phyloP scores from a whole-genome alignment of 208 protist species.

The Trichomonas gallinae region DNA sequence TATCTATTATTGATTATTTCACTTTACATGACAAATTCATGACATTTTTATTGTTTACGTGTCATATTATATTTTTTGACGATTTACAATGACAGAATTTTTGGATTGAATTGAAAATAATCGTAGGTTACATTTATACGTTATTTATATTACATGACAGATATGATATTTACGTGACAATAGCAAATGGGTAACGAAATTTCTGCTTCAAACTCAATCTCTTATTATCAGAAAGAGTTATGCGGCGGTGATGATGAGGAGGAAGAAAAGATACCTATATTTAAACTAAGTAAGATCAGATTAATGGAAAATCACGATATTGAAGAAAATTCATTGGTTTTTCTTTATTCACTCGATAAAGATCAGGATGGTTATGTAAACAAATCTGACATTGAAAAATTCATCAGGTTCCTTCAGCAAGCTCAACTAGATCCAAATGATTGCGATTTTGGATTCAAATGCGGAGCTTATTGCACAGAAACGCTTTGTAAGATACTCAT shows the following conservation, averaged over 20 bases:
- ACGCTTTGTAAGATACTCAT: background rate
- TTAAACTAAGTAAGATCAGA: background rate
- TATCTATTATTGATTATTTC: no score
- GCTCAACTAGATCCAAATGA: background rate
- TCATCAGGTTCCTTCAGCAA: background rate
- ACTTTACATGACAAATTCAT: no score
- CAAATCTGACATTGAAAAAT: background rate
- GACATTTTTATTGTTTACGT: no score
- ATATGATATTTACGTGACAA: no score
- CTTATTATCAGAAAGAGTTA: constrained; percentile 12
- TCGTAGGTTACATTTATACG: no score
- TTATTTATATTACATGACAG: no score
- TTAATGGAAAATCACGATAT: constrained; percentile 23
- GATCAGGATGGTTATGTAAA: background rate
- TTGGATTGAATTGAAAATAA: no score
- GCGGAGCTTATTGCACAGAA: background rate
- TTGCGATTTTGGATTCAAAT: constrained; percentile 18
- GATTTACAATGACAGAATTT: no score
- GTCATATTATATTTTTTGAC: no score
- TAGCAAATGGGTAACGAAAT: background rate
- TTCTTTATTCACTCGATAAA: background rate
- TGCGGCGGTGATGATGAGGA: background rate
- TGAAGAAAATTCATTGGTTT: background rate
- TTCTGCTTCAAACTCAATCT: background rate
- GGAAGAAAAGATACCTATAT: background rate